Evolutionary conservation across 768 basidiomycete species (phyloP), one percentile per base, ranked within the genome.

Genomic region (Postia placenta): DNA sequence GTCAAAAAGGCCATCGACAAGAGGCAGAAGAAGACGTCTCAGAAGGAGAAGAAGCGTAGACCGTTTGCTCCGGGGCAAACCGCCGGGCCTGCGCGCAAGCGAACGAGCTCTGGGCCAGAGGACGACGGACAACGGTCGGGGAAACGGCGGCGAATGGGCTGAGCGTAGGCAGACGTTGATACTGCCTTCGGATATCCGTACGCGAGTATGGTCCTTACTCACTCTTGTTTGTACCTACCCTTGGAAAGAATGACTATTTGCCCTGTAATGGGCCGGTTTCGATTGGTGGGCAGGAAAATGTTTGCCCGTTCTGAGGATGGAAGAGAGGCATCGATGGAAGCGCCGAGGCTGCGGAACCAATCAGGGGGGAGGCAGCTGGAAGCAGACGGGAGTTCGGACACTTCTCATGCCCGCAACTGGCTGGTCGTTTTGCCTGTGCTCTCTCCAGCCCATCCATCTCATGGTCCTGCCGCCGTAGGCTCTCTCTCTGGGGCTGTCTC

Each of bases 1-100:
- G 87, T 94, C 45, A 89, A 86, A 62, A 92, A 86, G 66, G 89
- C 81, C 4, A 81, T 95, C 24, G 89, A 89, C 58, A 94, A 88
- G 76, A 92, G 83, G 65, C 83, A 88, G 67, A 89, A 80, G 65
- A 95, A 93, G 72, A 70, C 85, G 17, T 76, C 76, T 44, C 89
- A 92, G 66, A 92, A 87, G 65, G 93, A 95, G 73, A 95, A 94
- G 68, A 86, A 80, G 59, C 83, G 77, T 49, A 72, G 91, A 46
- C 93, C 93, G 11, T 85, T 82, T 62, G 61, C 72, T 2, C 15
- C 46, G 2, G 53, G 53, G 0, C 40, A 47, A 17, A 17, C 53
- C 20, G 46, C 15, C 5, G 25, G 27, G 28, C 12, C 17, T 4
- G 24, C 26, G n/a, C 22, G 42, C 19, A 39, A 47, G 25, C 46